Percentiles rank a stretch among this genome's conserved stretches.
Evolutionary conservation across 2,329 filamentous ascomycete genomes (phyloP).

Genomic region (Myriosclerotinia curreyana): DNA sequence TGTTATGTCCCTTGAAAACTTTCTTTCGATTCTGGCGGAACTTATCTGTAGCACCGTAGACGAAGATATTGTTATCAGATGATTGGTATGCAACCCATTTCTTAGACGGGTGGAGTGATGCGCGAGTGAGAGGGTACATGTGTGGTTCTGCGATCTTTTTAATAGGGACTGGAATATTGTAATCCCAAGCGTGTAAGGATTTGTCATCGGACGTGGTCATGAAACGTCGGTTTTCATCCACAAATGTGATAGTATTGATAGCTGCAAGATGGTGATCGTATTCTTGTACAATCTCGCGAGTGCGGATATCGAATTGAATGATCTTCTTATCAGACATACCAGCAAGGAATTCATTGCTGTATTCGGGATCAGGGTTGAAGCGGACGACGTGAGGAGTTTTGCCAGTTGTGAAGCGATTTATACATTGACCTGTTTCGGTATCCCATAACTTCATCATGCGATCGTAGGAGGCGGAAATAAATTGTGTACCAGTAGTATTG

Average conservation of each 20-base stretch:
- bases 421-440: constrained; percentile 86
- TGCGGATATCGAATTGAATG: constrained; percentile 88
- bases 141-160: constrained; percentile 97
- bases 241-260: constrained; percentile 96
- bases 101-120: constrained; percentile 78
- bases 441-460: constrained; percentile 98
- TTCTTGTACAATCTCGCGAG: constrained; percentile 81
- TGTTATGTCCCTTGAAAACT: constrained; percentile 92
- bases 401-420: constrained; percentile 85
- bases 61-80: constrained; percentile 93
- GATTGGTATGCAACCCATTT: constrained; percentile 95
- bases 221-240: constrained; percentile 90
- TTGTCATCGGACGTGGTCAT: constrained; percentile 98
- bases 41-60: constrained; percentile 91
- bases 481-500: constrained; percentile 76
- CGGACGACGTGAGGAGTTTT: constrained; percentile 93
- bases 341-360: constrained; percentile 85
- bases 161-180: constrained; percentile 96
- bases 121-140: constrained; percentile 94
- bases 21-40: constrained; percentile 98
- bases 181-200: constrained; percentile 94
- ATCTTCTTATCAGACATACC: constrained; percentile 99
- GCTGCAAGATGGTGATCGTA: constrained; percentile 98
- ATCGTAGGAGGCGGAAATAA: constrained; percentile 90
- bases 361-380: constrained; percentile 79